Evolutionary conservation across 768 basidiomycete species (phyloP).

Genomic region (Hypholoma sublateritium): DNA sequence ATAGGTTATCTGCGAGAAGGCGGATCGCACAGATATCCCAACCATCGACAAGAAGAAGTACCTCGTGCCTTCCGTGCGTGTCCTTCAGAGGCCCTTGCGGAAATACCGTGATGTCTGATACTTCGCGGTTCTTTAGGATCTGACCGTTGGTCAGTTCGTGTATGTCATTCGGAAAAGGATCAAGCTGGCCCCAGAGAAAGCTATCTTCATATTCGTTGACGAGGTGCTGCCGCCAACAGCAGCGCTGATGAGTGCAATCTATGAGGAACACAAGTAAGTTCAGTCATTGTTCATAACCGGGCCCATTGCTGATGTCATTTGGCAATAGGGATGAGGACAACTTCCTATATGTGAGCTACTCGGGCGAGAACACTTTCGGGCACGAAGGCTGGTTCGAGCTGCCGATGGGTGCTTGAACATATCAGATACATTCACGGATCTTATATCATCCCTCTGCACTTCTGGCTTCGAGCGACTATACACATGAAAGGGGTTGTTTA

Average conservation of each 20-base stretch:
- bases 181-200: conserved; percentile 99
- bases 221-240: conserved; percentile 98
- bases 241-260: conserved; percentile 97
- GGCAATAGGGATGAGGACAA: conserved; percentile 92
- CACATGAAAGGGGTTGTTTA: conserved; percentile 14
- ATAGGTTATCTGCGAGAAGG: conserved; percentile 99
- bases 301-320: conserved; percentile 25
- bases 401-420: conserved; percentile 41
- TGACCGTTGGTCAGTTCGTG: conserved; percentile 98
- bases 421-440: not conserved
- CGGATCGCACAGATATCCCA: conserved; percentile 96
- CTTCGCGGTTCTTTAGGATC: conserved; percentile 56
- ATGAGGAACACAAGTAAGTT: conserved; percentile 98
- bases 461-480: conserved; percentile 10
- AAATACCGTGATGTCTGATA: not conserved
- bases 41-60: conserved; percentile 99
- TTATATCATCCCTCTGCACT: conserved; percentile 2
- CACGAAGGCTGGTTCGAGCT: conserved; percentile 48
- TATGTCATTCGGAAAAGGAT: conserved; percentile 99
- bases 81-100: not conserved
- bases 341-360: conserved; percentile 98
- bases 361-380: conserved; percentile 97
- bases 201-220: conserved; percentile 99
- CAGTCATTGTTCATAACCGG: conserved; percentile 1
- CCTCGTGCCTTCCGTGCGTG: conserved; percentile 88